Conservation (phyloP, 2,329 filamentous ascomycete species). For the Apiospora aurea region DNA sequence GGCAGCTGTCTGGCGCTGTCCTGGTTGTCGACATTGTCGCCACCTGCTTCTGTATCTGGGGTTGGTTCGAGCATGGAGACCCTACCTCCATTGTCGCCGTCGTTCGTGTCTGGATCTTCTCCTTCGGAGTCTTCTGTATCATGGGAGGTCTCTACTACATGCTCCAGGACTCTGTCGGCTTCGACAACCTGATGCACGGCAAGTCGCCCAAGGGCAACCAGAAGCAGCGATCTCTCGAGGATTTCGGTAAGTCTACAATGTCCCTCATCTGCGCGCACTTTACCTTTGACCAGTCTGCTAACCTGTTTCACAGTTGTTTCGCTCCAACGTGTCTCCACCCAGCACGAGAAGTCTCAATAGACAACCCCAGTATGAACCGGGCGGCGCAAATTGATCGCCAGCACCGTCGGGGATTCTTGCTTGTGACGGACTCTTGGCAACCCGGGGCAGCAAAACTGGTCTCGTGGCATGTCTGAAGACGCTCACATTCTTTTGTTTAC, state of each 20-base stretch:
- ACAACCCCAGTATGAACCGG: slow-evolving; percentile 33
- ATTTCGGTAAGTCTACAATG: slow-evolving; percentile 74
- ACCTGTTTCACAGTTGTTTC: slow-evolving; percentile 73
- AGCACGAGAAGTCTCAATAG: slow-evolving; percentile 88
- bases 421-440: background rate
- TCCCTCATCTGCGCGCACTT: slow-evolving; percentile 14
- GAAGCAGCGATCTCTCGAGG: slow-evolving; percentile 86
- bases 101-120: slow-evolving; percentile 90
- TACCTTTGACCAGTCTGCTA: slow-evolving; percentile 47
- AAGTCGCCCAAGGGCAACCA: slow-evolving; percentile 82
- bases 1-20: slow-evolving; percentile 82
- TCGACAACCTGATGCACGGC: slow-evolving; percentile 93
- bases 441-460: background rate
- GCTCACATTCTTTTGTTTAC: slow-evolving; percentile 42
- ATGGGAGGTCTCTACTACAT: slow-evolving; percentile 80
- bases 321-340: slow-evolving; percentile 87
- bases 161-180: slow-evolving; percentile 79
- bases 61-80: slow-evolving; percentile 75
- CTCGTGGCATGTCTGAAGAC: background rate
- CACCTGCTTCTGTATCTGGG: slow-evolving; percentile 85
- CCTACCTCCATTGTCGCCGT: slow-evolving; percentile 81
- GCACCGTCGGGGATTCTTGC: slow-evolving; percentile 11
- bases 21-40: slow-evolving; percentile 83
- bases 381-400: slow-evolving; percentile 26
- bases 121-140: slow-evolving; percentile 86